Conservation (phyloP, 257 asterid genomes). For the Linderniella brevidens region DNA sequence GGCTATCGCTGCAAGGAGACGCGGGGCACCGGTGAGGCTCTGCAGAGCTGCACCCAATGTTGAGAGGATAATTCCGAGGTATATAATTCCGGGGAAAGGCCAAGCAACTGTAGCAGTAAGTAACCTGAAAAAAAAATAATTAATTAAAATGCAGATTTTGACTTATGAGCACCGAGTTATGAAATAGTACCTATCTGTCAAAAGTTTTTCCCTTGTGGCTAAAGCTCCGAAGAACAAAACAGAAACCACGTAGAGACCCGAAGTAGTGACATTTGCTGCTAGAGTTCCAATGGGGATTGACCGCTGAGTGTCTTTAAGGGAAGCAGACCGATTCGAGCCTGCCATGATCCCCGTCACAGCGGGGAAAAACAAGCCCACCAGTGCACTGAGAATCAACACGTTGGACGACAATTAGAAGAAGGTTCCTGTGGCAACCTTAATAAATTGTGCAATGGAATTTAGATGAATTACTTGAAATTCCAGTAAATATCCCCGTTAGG, state of each 20-base stretch:
- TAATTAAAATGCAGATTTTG: neutral
- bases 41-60: constrained; percentile 99
- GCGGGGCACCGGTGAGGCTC: constrained; percentile 96
- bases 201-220: constrained; percentile 89
- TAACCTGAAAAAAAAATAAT: constrained; percentile 46
- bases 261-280: constrained; percentile 77
- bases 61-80: constrained; percentile 88
- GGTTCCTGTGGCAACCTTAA: neutral
- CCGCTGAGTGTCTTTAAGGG: constrained; percentile 94
- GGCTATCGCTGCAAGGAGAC: constrained; percentile 97
- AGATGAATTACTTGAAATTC: constrained; percentile 75
- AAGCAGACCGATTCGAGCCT: constrained; percentile 98
- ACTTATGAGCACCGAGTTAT: constrained; percentile 1
- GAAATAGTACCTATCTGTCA: constrained; percentile 70
- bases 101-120: constrained; percentile 96
- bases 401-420: neutral
- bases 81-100: constrained; percentile 83
- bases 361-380: constrained; percentile 98
- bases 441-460: constrained; percentile 6
- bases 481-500: constrained; percentile 69
- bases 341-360: constrained; percentile 99
- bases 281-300: constrained; percentile 93
- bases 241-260: constrained; percentile 55
- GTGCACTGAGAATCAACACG: constrained; percentile 45
- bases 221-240: constrained; percentile 88